Percentiles rank a stretch among this genome's conserved stretches.
These are phyloP conservation scores for Andalucia godoyi DNA, from an alignment of 78 protist genomes.

Conservation along the genomic window DNA sequence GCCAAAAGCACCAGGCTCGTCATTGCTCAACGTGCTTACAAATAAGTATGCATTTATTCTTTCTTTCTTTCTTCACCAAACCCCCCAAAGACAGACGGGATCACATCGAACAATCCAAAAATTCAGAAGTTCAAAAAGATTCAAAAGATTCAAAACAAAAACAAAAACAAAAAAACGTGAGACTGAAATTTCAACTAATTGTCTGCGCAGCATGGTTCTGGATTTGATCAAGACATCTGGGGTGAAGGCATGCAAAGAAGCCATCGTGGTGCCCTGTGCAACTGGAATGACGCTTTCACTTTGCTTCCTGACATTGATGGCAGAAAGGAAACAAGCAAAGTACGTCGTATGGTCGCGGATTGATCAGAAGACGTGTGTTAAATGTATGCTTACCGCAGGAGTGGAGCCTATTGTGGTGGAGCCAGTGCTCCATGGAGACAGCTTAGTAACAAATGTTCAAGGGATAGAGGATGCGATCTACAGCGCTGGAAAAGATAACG, in stretches of 20 bases:
- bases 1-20: constrained; percentile 99
- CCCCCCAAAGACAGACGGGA: too few species aligned
- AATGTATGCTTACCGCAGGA: constrained; percentile 83
- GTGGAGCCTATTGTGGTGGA: constrained; percentile 53
- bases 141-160: too few species aligned
- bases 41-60: too few species aligned
- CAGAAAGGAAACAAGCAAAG: not conserved
- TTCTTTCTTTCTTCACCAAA: too few species aligned
- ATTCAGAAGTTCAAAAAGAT: too few species aligned
- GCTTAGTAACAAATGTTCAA: constrained; percentile 36
- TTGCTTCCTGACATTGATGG: constrained; percentile 42
- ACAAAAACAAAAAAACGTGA: too few species aligned
- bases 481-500: constrained; percentile 33
- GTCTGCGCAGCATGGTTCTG: too few species aligned
- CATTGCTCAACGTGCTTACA: constrained; percentile 66
- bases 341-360: constrained; percentile 92
- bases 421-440: constrained; percentile 18
- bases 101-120: too few species aligned
- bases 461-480: constrained; percentile 19
- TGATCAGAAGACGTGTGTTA: constrained; percentile 96
- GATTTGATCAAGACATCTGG: constrained; percentile 54
- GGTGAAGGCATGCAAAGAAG: not conserved
- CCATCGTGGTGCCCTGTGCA: constrained; percentile 83
- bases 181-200: too few species aligned
- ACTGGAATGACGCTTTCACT: constrained; percentile 92